Base-by-base conservation (phyloP, 2,329 filamentous ascomycete genomes). In the Neonectria ditissima region DNA sequence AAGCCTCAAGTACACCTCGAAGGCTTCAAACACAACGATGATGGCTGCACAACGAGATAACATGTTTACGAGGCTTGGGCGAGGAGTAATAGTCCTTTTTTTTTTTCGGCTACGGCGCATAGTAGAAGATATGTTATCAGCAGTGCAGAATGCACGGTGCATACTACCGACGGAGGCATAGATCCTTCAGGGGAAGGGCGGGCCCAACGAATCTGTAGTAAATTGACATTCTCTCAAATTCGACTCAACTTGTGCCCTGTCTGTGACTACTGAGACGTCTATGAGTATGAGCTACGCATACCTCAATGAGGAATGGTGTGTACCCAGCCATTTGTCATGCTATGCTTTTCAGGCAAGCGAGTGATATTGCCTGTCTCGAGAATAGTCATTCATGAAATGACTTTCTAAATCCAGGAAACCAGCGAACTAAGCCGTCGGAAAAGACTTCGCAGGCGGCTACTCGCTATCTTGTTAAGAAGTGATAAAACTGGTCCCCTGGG, bases 41-140 rank as follows among this genome's bases (percentile, higher is more conserved):
- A 73, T n/a, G 55, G 62, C 56, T 18, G 65, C 41, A 66, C 51
- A 39, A 71, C n/a, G 66, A 71, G 50, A 48, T 54, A 54, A 56
- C 50, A 69, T 65, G 59, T 60, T 65, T 59, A 63, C 57, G 59
- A 57, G 37, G 43, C 51, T 56, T 58, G 20, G 43, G 50, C 47
- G 54, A 56, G 55, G 67, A 52, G 61, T 58, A 61, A 55, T 53
- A 64, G 60, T 63, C 47, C 67, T 56, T 62, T 63, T 63, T 67
- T 59, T 53, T 53, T 52, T 62, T 39, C 20, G 28, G 52, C 24
- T 30, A 54, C 16, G 47, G 30, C 18, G 51, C 28, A 43, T 45
- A 9, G 47, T 26, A 32, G 48, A 58, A 24, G 48, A 57, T 30
- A 41, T 58, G 50, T 45, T 22, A 54, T 43, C 10, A 50, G 16